Evolutionary conservation across 805 yeast species (phyloP), one percentile per base, ranked within the genome.

Genomic region (Nakazawaea ambrosiae): DNA sequence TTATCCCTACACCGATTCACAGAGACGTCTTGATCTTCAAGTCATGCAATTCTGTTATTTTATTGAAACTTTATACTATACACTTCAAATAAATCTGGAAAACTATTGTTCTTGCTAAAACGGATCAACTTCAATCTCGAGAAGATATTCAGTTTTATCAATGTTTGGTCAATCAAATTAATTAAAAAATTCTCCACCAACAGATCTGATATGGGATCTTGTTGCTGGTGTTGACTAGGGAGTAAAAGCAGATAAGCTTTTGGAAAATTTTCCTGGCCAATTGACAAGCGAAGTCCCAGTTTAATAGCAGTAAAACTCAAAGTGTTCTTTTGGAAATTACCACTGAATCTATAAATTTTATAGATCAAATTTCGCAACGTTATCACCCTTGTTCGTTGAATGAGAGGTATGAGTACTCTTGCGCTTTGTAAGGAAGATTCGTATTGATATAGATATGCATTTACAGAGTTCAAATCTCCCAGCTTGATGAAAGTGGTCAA

Each of bases 121-220:
- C 73, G 58, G 3, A 67, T 58, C 4, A 60, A 54, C 28, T 65
- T 55, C 8, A 60, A 50, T 25, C 65, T 52, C 1, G 73, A 61
- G 25, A 65, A 58, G 0, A 74, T 48, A 41, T 75, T 76, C 0
- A 78, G 82, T 43, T 67, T 72, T 25, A 78, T 46, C 14, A 75
- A 49, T 39, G 70, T 73, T 40, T 71, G 73, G 43, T 73, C 80
- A 28, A 73, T 67, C n/a, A 78, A 47, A 2, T 73, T 55, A 11
- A 71, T 58, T 32, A 75, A 51, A 6, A 76, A 46, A 36, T 73
- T 75, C 42, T 76, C 81, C 9, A 68, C 62, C 27, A 68, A 56
- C 11, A 48, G 34, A 41, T 71, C 75, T 29, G 63, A 58, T n/a
- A 58, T 37, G n/a, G n/a, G n/a, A n/a, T n/a, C n/a, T n/a, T n/a